Evolutionary conservation across 2,329 filamentous ascomycete species (phyloP), one percentile per base, ranked within the genome.

Genomic region (Fusarium sp.): DNA sequence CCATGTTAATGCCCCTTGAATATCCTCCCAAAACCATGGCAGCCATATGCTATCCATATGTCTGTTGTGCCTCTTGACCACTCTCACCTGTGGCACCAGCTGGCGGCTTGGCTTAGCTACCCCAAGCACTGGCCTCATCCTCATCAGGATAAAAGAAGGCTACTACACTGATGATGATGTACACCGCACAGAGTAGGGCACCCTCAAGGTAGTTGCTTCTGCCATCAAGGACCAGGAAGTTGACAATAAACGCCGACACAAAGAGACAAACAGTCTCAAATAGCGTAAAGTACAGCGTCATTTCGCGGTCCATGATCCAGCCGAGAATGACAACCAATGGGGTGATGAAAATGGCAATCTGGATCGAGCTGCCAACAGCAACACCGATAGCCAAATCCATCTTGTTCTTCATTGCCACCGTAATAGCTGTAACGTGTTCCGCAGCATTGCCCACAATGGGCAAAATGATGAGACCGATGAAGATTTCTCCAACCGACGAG

Each of bases 241-340:
- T 96, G 79, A 95, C 92, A 68, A 96, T 93, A 69, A 96, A 89
- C 7, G 93, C 90, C 56, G 89, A 91, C 56, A 95, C 88, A 79
- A 96, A 96, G 74, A 96, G 86, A 61, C 91, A 92, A 20, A 96
- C 91, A 0, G 93, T 96, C 85, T 96, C 93, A 79, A 96, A 97
- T 53, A 93, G 85, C 65, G 93, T 93, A 79, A 96, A 96, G 82
- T 95, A 93, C 33, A 96, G 84, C 27, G 90, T 87, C 89, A 92
- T 91, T n/a, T 89, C 83, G 64, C 86, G 86, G 65, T 84, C 80
- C 78, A 91, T 85, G 65, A 85, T 85, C 90, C 90, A 92, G n/a
- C 89, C 90, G 18, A 92, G 81, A 23, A 92, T 87, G 31, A 92
- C 90, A 31, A 91, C 85, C 16, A 92, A 81, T 0, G 90, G 90